Conservation (phyloP, 305 asterid species). For the Fraxinus baroniana region DNA sequence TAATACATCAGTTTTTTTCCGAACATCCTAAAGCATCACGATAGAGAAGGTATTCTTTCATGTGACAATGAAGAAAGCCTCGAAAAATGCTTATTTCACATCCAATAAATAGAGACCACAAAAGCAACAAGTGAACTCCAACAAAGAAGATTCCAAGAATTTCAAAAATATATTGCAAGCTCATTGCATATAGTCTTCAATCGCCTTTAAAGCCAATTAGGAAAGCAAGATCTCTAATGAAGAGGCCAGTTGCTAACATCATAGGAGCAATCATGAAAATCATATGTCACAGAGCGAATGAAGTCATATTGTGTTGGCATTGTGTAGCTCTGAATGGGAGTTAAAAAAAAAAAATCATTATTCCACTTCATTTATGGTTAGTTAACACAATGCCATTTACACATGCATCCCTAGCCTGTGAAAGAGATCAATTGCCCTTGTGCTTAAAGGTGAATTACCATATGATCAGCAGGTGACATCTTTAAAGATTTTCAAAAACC, state of each 20-base stretch:
- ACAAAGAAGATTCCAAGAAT: conserved; percentile 2
- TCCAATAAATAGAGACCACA: conserved; percentile 5
- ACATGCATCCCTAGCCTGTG: background rate
- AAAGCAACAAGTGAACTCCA: conserved; percentile 2
- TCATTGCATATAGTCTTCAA: background rate
- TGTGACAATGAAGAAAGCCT: conserved; percentile 15
- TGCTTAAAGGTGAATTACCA: background rate
- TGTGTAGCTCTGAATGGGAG: background rate
- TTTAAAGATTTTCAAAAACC: background rate
- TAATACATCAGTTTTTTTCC: background rate
- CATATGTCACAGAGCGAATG: background rate
- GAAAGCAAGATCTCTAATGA: conserved; percentile 3
- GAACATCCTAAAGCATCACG: conserved; percentile 2
- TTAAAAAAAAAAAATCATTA: background rate
- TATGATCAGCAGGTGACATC: conserved; percentile 1
- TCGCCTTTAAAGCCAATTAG: conserved; percentile 2
- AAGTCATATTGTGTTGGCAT: background rate
- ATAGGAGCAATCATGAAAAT: conserved; percentile 8
- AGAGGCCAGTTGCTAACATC: background rate
- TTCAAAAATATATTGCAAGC: background rate
- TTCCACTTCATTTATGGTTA: background rate
- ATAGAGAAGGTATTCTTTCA: conserved; percentile 11
- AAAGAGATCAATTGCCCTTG: conserved; percentile 2
- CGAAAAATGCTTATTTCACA: background rate
- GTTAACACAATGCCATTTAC: background rate